Percentiles rank a stretch among this genome's conserved stretches.
Evolutionary conservation across 2,329 filamentous ascomycete genomes (phyloP).

Genomic region (Ophiostoma sp.): DNA sequence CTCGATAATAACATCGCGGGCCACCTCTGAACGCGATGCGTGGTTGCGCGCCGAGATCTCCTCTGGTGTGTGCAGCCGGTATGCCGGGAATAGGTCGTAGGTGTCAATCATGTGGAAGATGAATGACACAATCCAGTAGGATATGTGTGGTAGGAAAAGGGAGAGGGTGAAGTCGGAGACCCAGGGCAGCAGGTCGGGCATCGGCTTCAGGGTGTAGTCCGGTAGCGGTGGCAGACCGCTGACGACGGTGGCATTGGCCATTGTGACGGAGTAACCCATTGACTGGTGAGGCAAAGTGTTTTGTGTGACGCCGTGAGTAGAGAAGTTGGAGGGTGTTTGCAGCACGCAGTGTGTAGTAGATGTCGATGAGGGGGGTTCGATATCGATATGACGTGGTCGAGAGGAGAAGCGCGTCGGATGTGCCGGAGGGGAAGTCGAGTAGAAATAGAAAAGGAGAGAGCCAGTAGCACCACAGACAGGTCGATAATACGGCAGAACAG

Average conservation of each 20-base stretch:
- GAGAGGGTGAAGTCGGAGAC: constrained; percentile 77
- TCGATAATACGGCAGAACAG: not conserved
- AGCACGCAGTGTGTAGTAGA: not conserved
- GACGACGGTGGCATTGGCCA: constrained; percentile 50
- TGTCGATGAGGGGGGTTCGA: not conserved
- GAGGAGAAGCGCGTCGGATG: constrained; percentile 11
- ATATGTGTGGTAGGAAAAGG: constrained; percentile 68
- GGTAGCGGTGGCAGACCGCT: constrained; percentile 78
- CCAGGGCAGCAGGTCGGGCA: constrained; percentile 67
- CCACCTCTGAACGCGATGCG: constrained; percentile 75
- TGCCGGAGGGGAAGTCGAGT: constrained; percentile 13
- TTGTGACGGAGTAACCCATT: constrained; percentile 40
- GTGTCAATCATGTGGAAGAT: constrained; percentile 85
- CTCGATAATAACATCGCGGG: constrained; percentile 86
- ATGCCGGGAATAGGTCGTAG: constrained; percentile 80
- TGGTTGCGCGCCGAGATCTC: constrained; percentile 85
- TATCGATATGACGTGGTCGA: not conserved
- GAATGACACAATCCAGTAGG: constrained; percentile 83
- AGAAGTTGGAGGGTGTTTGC: not conserved
- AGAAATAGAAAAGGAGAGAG: constrained; percentile 11
- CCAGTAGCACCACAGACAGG: not conserved
- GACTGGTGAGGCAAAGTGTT: not conserved
- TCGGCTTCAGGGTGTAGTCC: constrained; percentile 65
- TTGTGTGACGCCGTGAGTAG: not conserved
- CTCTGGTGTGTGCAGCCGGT: constrained; percentile 89